Percentiles rank a stretch among this genome's conserved stretches.
phyloP scores from a whole-genome alignment of 2,329 filamentous ascomycete genomes.

The Madurella mycetomatis region DNA sequence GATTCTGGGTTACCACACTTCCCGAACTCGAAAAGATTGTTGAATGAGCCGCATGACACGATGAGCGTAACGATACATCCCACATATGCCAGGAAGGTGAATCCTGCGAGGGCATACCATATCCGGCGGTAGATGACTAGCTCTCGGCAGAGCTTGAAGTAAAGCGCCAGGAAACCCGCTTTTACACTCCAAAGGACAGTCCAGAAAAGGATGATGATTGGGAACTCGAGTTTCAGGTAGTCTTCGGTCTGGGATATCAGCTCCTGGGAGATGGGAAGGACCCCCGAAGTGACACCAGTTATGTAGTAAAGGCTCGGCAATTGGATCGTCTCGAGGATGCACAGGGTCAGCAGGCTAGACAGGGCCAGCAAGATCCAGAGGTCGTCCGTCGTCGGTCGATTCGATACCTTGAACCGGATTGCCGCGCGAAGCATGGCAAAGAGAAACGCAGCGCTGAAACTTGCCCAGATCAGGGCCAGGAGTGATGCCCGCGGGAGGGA shows the following conservation, averaged over 20 bases:
- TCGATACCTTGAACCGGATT: conserved; percentile 25
- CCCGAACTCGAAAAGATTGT: conserved; percentile 28
- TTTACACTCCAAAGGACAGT: conserved; percentile 31
- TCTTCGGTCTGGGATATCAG: conserved; percentile 22
- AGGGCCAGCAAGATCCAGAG: conserved; percentile 31
- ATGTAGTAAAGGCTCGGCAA: conserved; percentile 27
- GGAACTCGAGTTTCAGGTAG: conserved; percentile 29
- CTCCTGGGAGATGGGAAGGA: conserved; percentile 16
- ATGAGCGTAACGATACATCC: conserved; percentile 26
- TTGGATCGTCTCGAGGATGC: conserved; percentile 28
- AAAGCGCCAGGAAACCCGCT: conserved; percentile 28
- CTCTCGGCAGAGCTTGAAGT: conserved; percentile 29
- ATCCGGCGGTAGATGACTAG: conserved; percentile 25
- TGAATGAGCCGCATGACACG: conserved; percentile 26
- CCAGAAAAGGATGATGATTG: conserved; percentile 30
- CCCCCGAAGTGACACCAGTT: conserved; percentile 21
- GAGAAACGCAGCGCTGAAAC: conserved; percentile 27
- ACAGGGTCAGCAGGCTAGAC: conserved; percentile 25
- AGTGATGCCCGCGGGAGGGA: conserved; percentile 24
- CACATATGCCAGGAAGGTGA: conserved; percentile 28
- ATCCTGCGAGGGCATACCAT: conserved; percentile 27
- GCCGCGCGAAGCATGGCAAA: conserved; percentile 28
- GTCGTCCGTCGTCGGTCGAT: conserved; percentile 26
- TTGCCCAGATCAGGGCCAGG: conserved; percentile 29
- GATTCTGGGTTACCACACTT: conserved; percentile 20